A percentile compares a stretch with the other conserved stretches of the same genome.
phyloP scores from a whole-genome alignment of 192 early-diverging fungal species.

The Diversispora eburnea region DNA sequence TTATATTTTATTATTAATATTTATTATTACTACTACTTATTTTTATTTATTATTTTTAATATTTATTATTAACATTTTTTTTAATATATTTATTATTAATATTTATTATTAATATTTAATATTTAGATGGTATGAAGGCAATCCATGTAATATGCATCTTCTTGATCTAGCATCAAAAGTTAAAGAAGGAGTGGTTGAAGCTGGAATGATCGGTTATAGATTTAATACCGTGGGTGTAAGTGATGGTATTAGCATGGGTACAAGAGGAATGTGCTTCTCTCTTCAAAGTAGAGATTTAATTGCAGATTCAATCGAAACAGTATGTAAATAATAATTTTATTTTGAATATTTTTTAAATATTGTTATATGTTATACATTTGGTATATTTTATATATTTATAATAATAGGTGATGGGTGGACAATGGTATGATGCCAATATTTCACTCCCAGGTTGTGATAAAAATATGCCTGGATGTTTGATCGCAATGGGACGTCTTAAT shows the following conservation, averaged over 20 bases:
- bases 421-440: constrained; percentile 99
- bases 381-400: neutral
- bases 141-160: constrained; percentile 99
- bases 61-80: too few relatives aligned
- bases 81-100: too few relatives aligned
- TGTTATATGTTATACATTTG: neutral
- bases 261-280: constrained; percentile 93
- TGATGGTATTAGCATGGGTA: constrained; percentile 98
- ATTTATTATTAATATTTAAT: neutral
- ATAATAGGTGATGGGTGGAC: constrained; percentile 80
- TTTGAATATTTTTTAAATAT: neutral
- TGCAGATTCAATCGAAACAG: constrained; percentile 98
- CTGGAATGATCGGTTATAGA: constrained; percentile 88
- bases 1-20: too few relatives aligned
- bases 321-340: constrained; percentile 31
- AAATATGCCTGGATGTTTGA: constrained; percentile 98
- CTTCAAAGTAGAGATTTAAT: constrained; percentile 97
- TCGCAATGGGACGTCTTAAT: constrained; percentile 95
- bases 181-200: constrained; percentile 88
- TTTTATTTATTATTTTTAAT: constrained; percentile 8
- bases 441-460: constrained; percentile 91
- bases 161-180: constrained; percentile 81
- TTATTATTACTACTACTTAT: constrained; percentile 1
- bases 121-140: constrained; percentile 92
- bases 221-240: constrained; percentile 99